Base-by-base conservation (phyloP, 2,329 filamentous ascomycete species). In the Huntiella moniliformis region DNA sequence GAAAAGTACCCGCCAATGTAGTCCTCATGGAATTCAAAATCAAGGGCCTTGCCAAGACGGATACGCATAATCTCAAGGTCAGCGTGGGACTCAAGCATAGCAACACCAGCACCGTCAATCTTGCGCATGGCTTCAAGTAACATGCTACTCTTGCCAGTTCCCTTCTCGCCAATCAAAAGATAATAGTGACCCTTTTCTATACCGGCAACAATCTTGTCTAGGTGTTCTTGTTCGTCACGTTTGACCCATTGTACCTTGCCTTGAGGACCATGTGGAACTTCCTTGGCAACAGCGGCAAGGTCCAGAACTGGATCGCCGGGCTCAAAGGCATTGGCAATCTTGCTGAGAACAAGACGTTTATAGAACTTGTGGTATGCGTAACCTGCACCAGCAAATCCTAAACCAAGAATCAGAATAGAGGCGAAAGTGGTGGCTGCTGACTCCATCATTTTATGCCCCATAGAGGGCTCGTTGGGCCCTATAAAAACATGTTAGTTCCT, bases 21-120 rank as follows among this genome's bases (percentile, higher is more conserved):
- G 65, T 98, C 91, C 63, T 96, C 91, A 57, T 96, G 85, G 55
- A 82, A 98, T 58, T 98, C 91, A 59, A 87, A 98, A 59, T 98
- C 87, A 36, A 98, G 68, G 2, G 87, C 85, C 58, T 94, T 95
- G 18, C 91, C 91, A 3, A 98, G 71, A 4, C 91, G 74, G 38
- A 95, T 81, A 13, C 91, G 81, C 59, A 98, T 93, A 49, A 98
- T 93, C 56, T 98, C 91, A 1, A 87, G 72, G 59, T 98, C 87
- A 4, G 86, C 81, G 61, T 98, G 91, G 1, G 88, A 87, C 62
- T 98, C 91, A 56, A 96, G 83, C 84, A 98, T 94, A 53, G 87
- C 81, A 38, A 88, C 79, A 16, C 84, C 84, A 50, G 91, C 81
- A 3, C 86, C 91, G 51, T 94, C 74, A 47, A 87, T 79, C 60